Evolutionary conservation across 805 yeast genomes (phyloP).

Genomic region (Spathaspora arborariae): DNA sequence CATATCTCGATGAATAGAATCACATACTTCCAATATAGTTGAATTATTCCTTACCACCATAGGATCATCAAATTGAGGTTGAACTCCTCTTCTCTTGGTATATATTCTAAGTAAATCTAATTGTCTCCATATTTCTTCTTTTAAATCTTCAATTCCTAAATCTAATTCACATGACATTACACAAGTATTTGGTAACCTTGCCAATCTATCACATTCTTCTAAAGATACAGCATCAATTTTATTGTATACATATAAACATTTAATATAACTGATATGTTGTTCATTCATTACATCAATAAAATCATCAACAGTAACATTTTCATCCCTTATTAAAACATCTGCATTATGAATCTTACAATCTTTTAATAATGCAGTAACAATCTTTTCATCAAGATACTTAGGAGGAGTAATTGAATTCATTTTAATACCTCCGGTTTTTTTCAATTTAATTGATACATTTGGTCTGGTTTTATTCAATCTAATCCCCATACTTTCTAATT

Average conservation of each 20-base stretch:
- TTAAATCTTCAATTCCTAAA: constrained; percentile 80
- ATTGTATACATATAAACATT: constrained; percentile 90
- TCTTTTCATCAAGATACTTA: constrained; percentile 72
- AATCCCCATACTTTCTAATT: constrained; percentile 91
- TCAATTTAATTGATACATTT: constrained; percentile 69
- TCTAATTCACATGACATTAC: constrained; percentile 92
- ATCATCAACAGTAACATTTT: constrained; percentile 85
- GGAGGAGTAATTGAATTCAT: constrained; percentile 80
- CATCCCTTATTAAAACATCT: constrained; percentile 87
- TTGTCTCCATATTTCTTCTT: constrained; percentile 92
- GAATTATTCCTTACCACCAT: constrained; percentile 82
- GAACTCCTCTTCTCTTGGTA: constrained; percentile 82
- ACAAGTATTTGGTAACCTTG: constrained; percentile 87
- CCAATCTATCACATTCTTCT: constrained; percentile 90
- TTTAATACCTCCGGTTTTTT: constrained; percentile 90
- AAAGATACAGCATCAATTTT: constrained; percentile 93
- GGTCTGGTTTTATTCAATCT: constrained; percentile 81
- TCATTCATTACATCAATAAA: constrained; percentile 87
- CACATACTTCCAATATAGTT: constrained; percentile 83
- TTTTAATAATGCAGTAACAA: constrained; percentile 70
- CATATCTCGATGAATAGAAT: constrained; percentile 87
- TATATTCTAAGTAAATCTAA: constrained; percentile 74
- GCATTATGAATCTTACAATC: constrained; percentile 92
- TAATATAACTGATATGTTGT: constrained; percentile 80
- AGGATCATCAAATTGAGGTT: constrained; percentile 83